phyloP scores from a whole-genome alignment of 2,329 filamentous ascomycete genomes.

The Phaeoacremonium minimum region DNA sequence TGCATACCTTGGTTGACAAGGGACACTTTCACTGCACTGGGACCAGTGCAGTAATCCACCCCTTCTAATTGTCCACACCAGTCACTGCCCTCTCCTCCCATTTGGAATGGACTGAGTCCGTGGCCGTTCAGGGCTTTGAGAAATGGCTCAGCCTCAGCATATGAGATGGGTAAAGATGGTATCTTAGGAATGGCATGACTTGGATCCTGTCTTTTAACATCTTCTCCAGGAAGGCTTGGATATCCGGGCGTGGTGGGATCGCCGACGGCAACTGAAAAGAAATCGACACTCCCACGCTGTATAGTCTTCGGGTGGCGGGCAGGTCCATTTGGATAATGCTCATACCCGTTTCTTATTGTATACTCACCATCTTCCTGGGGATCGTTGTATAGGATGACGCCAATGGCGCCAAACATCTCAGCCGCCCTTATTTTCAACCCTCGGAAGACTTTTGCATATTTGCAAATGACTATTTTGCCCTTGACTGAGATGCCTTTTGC shows the following conservation, averaged over 20 bases:
- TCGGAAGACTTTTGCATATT: constrained; percentile 67
- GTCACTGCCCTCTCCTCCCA: constrained; percentile 4
- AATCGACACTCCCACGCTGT: constrained; percentile 68
- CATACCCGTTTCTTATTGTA: constrained; percentile 61
- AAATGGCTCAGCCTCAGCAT: constrained; percentile 62
- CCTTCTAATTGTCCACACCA: constrained; percentile 9
- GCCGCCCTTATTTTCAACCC: constrained; percentile 71
- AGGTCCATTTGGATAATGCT: constrained; percentile 64
- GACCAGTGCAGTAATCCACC: constrained; percentile 10
- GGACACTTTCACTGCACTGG: constrained; percentile 39
- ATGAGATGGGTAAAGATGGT: constrained; percentile 69
- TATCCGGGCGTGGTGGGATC: constrained; percentile 71
- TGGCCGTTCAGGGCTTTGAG: constrained; percentile 65
- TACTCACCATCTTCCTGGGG: constrained; percentile 66
- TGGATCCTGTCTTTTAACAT: constrained; percentile 54
- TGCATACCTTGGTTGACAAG: constrained; percentile 44
- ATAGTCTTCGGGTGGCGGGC: constrained; percentile 67
- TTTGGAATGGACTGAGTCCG: constrained; percentile 36
- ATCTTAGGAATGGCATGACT: constrained; percentile 36
- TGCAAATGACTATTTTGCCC: constrained; percentile 66
- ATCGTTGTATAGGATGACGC: constrained; percentile 64
- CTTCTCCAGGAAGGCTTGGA: constrained; percentile 59
- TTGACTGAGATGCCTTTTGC: constrained; percentile 29
- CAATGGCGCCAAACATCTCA: constrained; percentile 66
- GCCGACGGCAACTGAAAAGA: constrained; percentile 44